Base-by-base conservation (phyloP, 805 yeast species). In the Myxozyma lipomycoides region DNA sequence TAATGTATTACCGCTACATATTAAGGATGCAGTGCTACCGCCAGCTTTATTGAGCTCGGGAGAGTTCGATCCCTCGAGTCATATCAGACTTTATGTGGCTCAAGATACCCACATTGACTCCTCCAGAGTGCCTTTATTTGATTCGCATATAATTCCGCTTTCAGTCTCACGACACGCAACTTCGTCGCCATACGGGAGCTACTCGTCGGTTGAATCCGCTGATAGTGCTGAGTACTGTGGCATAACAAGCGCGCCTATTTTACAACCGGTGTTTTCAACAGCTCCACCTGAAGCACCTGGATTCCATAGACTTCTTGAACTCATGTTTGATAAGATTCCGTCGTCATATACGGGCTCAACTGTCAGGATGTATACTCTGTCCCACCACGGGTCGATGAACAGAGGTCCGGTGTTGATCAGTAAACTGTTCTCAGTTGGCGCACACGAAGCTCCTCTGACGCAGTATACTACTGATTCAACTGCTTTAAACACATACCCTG, bases 261-360 rank as follows among this genome's bases (percentile, higher is more conserved):
- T 26, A 1, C 12, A n/a, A 12, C 23, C 45, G 2, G 36, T 41
- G 3, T 25, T 41, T 4, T 15, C 45, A n/a, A 19, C 36, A 17
- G n/a, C 45, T 2, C 45, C 45, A n/a, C 45, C 45, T n/a, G 45
- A 41, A 23, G 9, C 45, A 3, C 45, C 45, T 15, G 19, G 36
- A 2, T 41, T 41, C 17, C 23, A 25, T 32, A 28, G 45, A 41
- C 45, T 41, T 12, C 36, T 41, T 12, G 45, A 41, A 15, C 17
- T 26, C 19, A 41, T 41, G 45, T 41, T 41, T 41, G 45, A 32
- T 7, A 41, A 17, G 23, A 21, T 41, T 3, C 45, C 45, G 23
- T 26, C 34, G 19, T 24, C 45, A 26, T 41, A 41, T 17, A 28
- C 19, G 12, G 36, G 45, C 4, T 28, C 45, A 25, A 17, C 21